Evolutionary conservation across 2,329 filamentous ascomycete species (phyloP).

Genomic region (Sarocladium brachiariae): DNA sequence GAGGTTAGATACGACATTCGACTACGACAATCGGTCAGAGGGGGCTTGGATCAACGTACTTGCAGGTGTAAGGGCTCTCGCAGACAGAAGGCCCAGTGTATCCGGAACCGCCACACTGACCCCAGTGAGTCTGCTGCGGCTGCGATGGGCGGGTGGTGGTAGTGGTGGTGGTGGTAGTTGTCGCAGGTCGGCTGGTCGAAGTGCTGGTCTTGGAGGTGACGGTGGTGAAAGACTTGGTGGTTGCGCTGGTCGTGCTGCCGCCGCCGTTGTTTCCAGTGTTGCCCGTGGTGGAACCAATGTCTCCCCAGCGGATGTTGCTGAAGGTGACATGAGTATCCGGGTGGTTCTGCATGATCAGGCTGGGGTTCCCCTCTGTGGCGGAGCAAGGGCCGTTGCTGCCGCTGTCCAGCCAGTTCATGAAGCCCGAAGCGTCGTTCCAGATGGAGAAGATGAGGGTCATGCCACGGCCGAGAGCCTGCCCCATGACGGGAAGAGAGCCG

Average conservation of each 20-base stretch:
- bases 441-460: conserved; percentile 48
- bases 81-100: conserved; percentile 4
- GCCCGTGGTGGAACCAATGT: conserved; percentile 31
- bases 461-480: conserved; percentile 16
- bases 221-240: conserved; percentile 1
- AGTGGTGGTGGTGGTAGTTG: no score
- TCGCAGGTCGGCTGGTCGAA: no score
- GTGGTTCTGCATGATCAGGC: conserved; percentile 28
- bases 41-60: neutral
- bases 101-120: conserved; percentile 7
- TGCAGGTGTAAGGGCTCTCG: conserved; percentile 8
- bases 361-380: conserved; percentile 33
- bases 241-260: neutral
- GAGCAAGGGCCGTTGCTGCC: conserved; percentile 36
- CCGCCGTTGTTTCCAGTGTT: neutral
- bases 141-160: neutral
- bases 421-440: conserved; percentile 47
- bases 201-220: neutral
- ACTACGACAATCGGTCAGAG: neutral
- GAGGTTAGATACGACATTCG: neutral
- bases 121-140: conserved; percentile 7
- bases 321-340: conserved; percentile 33
- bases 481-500: conserved; percentile 29
- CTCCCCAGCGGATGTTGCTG: conserved; percentile 39
- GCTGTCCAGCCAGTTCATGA: conserved; percentile 56